These are phyloP conservation scores for Lyophyllum semitale DNA, from an alignment of 768 basidiomycete species.

Conservation along the genomic window DNA sequence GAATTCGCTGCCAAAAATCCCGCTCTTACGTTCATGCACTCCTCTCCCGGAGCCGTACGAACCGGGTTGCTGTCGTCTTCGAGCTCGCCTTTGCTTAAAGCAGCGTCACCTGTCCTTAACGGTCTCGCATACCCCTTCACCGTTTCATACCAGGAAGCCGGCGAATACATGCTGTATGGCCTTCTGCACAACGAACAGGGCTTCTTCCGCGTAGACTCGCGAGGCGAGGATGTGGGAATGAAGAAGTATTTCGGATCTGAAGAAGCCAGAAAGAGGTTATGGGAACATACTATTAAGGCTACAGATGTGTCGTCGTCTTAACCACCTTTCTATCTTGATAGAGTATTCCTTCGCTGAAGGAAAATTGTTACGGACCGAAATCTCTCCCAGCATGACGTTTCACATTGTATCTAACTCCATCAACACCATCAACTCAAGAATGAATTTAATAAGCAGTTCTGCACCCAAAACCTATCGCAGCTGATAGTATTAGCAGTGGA, in stretches of 20 bases:
- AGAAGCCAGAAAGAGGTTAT: conserved; percentile 35
- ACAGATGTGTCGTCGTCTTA: conserved; percentile 8
- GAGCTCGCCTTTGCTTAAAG: conserved; percentile 23
- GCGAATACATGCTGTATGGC: conserved; percentile 36
- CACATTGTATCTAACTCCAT: no score
- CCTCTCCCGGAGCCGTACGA: conserved; percentile 39
- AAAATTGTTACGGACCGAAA: no score
- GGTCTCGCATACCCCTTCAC: conserved; percentile 18
- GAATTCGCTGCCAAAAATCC: conserved; percentile 36
- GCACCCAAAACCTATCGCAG: no score
- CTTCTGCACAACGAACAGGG: conserved; percentile 27
- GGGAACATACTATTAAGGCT: conserved; percentile 33
- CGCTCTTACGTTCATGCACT: conserved; percentile 38
- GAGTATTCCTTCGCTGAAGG: no score
- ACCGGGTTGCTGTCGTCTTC: conserved; percentile 29
- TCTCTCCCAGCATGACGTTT: no score
- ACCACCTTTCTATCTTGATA: no score
- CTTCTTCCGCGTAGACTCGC: conserved; percentile 30
- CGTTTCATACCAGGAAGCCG: conserved; percentile 3
- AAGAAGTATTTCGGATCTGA: conserved; percentile 34
- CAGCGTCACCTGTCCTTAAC: conserved; percentile 17
- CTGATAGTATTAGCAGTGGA: no score
- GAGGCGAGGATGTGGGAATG: conserved; percentile 34
- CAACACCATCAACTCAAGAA: no score
- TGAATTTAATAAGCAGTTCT: no score